These are phyloP conservation scores for Hippophae gyantsensis DNA, from an alignment of 306 rosid species.

Conservation along the genomic window DNA sequence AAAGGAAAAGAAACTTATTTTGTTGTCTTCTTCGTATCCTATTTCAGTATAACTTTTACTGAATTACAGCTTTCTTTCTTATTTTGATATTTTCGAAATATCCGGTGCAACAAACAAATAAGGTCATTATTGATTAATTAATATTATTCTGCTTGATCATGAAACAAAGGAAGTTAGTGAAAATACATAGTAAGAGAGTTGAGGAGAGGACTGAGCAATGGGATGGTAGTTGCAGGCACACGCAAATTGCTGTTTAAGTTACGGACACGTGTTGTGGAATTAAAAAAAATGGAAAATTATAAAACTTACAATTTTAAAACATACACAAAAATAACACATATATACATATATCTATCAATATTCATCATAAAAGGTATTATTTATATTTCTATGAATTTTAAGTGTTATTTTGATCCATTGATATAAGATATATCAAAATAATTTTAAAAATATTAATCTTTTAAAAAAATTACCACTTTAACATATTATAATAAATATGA, in stretches of 20 bases:
- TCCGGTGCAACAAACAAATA: background rate
- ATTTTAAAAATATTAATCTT: too few species aligned
- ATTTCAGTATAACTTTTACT: background rate
- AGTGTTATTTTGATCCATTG: too few species aligned
- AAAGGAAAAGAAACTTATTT: background rate
- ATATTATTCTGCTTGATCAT: too few species aligned
- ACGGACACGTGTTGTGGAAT: constrained; percentile 42
- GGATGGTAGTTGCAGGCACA: constrained; percentile 13
- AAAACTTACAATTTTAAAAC: too few species aligned
- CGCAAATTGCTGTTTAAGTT: constrained; percentile 30
- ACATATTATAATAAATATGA: too few species aligned
- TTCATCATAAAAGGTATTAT: too few species aligned
- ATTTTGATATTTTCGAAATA: constrained; percentile 1
- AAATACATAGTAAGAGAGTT: constrained; percentile 2
- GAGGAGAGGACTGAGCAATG: constrained; percentile 6
- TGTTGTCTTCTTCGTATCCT: constrained; percentile 12
- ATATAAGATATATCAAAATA: too few species aligned
- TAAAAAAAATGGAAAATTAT: constrained; percentile 4
- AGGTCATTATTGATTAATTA: background rate
- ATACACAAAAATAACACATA: too few species aligned
- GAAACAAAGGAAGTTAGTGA: too few species aligned
- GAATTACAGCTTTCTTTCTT: background rate
- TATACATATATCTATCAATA: too few species aligned
- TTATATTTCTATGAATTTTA: too few species aligned
- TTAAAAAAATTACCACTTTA: too few species aligned